Conservation (phyloP, 371 early-diverging fungal species). For the Mucor racemosus region DNA sequence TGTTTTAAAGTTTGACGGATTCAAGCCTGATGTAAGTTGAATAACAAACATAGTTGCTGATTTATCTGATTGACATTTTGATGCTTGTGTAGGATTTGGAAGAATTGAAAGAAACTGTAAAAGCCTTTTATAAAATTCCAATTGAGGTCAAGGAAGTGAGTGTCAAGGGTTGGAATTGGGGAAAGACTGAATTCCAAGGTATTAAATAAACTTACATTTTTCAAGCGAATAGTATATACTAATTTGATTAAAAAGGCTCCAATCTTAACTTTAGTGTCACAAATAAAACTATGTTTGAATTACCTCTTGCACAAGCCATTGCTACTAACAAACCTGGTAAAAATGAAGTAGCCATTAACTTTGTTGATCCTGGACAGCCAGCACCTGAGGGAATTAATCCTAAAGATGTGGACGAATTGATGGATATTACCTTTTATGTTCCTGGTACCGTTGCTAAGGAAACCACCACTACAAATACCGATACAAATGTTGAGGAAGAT, state of each 20-base stretch:
- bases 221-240: background rate
- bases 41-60: background rate
- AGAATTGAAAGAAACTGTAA: constrained; percentile 69
- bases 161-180: constrained; percentile 97
- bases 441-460: constrained; percentile 84
- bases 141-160: constrained; percentile 87
- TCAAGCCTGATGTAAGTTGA: constrained; percentile 71
- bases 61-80: background rate
- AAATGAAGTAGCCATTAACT: constrained; percentile 94
- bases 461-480: constrained; percentile 34
- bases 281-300: constrained; percentile 88
- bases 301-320: constrained; percentile 88
- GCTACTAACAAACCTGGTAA: constrained; percentile 87
- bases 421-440: constrained; percentile 93
- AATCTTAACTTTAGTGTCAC: constrained; percentile 81
- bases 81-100: constrained; percentile 73
- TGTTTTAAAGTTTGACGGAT: constrained; percentile 88
- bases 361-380: constrained; percentile 70
- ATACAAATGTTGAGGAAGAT: constrained; percentile 65
- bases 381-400: constrained; percentile 59
- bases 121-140: constrained; percentile 68
- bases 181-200: constrained; percentile 86
- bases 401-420: constrained; percentile 77
- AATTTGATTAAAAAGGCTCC: constrained; percentile 48
- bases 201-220: background rate